Evolutionary conservation across 1,284 basidiomycete species (phyloP).

Genomic region (Puccinia coronata): DNA sequence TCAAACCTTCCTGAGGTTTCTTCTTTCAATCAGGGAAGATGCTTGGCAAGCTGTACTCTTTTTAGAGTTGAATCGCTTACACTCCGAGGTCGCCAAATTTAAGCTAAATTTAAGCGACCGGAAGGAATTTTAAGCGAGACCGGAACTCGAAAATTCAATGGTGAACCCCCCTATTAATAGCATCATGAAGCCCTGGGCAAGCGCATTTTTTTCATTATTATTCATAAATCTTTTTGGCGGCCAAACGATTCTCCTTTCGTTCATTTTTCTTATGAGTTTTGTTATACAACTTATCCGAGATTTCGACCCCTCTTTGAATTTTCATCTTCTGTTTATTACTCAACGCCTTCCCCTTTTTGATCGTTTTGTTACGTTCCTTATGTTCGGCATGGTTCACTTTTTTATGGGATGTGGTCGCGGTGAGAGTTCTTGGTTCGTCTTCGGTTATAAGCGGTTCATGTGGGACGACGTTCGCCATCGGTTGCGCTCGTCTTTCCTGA

Average conservation of each 20-base stretch:
- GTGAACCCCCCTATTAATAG: no score
- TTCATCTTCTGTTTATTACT: slow-evolving; percentile 14
- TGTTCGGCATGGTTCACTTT: no score
- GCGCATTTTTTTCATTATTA: no score
- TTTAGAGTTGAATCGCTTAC: no score
- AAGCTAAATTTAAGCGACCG: no score
- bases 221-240: slow-evolving; percentile 13
- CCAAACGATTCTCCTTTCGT: slow-evolving; percentile 1
- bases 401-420: background rate
- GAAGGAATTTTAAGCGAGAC: no score
- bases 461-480: slow-evolving; percentile 25
- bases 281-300: slow-evolving; percentile 3
- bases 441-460: background rate
- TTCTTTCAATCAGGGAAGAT: no score
- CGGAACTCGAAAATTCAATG: no score
- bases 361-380: background rate
- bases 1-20: no score
- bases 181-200: no score
- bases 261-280: background rate
- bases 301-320: slow-evolving; percentile 19
- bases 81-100: no score
- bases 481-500: slow-evolving; percentile 15
- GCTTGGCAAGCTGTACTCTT: no score
- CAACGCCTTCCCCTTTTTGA: background rate
- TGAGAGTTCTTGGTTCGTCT: background rate